Percentiles rank a stretch among this genome's conserved stretches.
These are phyloP conservation scores for Tagetes patula DNA, from an alignment of 129 eudicot species.

Conservation along the genomic window DNA sequence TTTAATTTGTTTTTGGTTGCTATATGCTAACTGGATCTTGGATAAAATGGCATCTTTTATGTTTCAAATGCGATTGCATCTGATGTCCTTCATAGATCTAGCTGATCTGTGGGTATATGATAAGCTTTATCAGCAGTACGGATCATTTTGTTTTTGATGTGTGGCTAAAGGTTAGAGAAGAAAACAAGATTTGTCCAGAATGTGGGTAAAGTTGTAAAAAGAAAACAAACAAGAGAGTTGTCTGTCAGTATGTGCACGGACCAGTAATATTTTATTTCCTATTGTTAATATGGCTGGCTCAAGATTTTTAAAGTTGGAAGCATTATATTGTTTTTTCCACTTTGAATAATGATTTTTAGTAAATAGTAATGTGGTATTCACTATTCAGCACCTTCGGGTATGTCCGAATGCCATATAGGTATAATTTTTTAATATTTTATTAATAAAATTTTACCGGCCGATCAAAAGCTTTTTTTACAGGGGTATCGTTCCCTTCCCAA, in stretches of 20 bases:
- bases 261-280: slow-evolving; percentile 13
- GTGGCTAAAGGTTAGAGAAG: background rate
- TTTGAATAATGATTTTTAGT: background rate
- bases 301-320: slow-evolving; percentile 17
- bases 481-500: too few relatives aligned
- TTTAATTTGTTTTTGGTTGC: slow-evolving; percentile 16
- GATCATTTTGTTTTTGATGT: slow-evolving; percentile 12
- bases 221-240: slow-evolving; percentile 11
- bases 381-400: too few relatives aligned
- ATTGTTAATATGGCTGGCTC: slow-evolving; percentile 9
- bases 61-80: slow-evolving; percentile 21
- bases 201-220: slow-evolving; percentile 22
- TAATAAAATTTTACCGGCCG: too few relatives aligned
- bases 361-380: too few relatives aligned
- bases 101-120: slow-evolving; percentile 1
- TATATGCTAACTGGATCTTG: slow-evolving; percentile 9
- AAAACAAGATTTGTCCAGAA: slow-evolving; percentile 20
- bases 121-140: too few relatives aligned
- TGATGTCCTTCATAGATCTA: slow-evolving; percentile 25
- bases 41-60: slow-evolving; percentile 5
- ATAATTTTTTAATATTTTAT: too few relatives aligned
- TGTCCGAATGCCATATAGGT: too few relatives aligned
- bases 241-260: slow-evolving; percentile 26
- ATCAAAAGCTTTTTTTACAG: too few relatives aligned
- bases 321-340: background rate